Percentiles rank a stretch among this genome's conserved stretches.
phyloP scores from a whole-genome alignment of 257 asterid species.

The Solanum peruvianum region DNA sequence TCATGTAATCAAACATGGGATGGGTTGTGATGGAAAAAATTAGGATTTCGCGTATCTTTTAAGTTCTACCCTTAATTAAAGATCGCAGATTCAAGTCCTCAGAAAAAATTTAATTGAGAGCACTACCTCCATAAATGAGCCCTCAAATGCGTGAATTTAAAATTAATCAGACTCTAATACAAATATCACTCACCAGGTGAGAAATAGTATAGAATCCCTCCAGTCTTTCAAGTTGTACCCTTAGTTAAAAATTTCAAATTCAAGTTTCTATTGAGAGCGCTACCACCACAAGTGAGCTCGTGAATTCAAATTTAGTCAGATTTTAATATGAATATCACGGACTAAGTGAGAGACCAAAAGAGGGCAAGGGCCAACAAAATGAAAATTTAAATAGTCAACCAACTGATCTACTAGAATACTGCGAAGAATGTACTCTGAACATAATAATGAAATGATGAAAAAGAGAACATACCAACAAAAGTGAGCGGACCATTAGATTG shows the following conservation, averaged over 20 bases:
- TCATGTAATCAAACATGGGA: background rate
- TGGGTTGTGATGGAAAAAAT: background rate
- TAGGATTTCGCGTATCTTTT: background rate
- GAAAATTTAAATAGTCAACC: no score
- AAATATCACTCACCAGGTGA: background rate
- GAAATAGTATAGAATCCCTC: background rate
- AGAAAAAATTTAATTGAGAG: background rate
- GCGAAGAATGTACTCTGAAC: background rate
- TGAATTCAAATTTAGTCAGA: background rate
- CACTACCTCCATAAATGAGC: background rate
- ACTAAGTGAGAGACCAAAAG: background rate
- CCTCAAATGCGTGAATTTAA: background rate
- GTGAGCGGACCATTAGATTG: constrained; percentile 49
- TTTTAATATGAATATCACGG: background rate
- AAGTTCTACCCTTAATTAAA: background rate
- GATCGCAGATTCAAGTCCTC: no score
- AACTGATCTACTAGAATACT: background rate
- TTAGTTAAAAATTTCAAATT: no score
- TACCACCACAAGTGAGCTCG: background rate
- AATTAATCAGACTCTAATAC: background rate
- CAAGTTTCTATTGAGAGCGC: no score
- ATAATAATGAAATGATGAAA: background rate
- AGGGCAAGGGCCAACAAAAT: no score
- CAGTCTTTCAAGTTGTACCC: background rate
- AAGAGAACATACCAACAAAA: constrained; percentile 34